A percentile compares a stretch with the other conserved stretches of the same genome.
phyloP scores from a whole-genome alignment of 306 rosid species.

The Herpetospermum pedunculosum region DNA sequence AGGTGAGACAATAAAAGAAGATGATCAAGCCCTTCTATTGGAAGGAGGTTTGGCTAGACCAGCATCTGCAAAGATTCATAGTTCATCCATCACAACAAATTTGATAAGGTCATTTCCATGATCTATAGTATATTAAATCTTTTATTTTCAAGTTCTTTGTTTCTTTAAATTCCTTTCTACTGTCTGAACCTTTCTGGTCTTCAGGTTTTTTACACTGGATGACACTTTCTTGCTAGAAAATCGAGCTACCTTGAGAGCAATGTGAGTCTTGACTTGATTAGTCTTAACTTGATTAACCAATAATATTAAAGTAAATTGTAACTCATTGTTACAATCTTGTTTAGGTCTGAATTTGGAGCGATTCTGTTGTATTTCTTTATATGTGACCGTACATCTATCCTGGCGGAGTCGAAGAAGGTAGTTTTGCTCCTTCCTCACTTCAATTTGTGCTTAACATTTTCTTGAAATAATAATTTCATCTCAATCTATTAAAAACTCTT shows the following conservation, averaged over 20 bases:
- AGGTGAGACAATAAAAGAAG: slow-evolving; percentile 64
- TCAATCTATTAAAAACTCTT: neutral
- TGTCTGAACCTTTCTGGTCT: slow-evolving; percentile 19
- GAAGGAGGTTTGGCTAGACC: slow-evolving; percentile 81
- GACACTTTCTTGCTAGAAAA: slow-evolving; percentile 82
- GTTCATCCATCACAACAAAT: slow-evolving; percentile 53
- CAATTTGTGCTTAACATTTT: neutral
- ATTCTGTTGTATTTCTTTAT: slow-evolving; percentile 73
- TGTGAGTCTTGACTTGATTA: slow-evolving; percentile 46
- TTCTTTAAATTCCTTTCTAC: slow-evolving; percentile 16
- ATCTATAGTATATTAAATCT: neutral
- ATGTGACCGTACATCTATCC: slow-evolving; percentile 72
- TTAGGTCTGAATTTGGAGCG: slow-evolving; percentile 76
- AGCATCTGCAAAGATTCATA: slow-evolving; percentile 56
- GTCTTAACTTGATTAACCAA: slow-evolving; percentile 15
- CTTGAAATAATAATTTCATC: neutral
- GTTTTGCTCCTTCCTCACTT: neutral
- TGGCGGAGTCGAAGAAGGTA: slow-evolving; percentile 79
- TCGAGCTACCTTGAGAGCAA: slow-evolving; percentile 74
- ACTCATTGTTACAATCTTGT: neutral
- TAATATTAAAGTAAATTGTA: slow-evolving; percentile 7
- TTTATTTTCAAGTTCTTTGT: slow-evolving; percentile 16
- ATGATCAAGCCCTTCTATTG: slow-evolving; percentile 69
- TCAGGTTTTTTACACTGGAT: slow-evolving; percentile 86
- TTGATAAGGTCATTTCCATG: slow-evolving; percentile 52